Conservation (phyloP, 768 basidiomycete species). For the Russula dissimulans region DNA sequence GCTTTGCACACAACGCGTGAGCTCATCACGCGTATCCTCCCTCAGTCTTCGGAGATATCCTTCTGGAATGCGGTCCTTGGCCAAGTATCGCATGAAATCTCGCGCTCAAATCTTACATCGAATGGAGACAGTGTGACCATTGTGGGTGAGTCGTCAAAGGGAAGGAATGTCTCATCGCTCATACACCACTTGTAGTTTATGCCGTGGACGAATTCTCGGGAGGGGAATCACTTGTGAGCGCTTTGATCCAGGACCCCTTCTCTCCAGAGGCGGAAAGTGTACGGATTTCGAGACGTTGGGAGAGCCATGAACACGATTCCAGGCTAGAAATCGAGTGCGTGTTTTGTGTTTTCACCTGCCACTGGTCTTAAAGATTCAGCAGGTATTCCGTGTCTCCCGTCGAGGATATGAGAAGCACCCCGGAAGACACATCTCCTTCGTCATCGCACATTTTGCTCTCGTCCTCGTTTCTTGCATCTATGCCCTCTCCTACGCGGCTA, state of each 20-base stretch:
- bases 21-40: conserved; percentile 9
- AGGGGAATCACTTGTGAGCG: conserved; percentile 52
- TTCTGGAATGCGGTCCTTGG: conserved; percentile 15
- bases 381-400: background rate
- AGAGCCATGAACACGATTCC: conserved; percentile 4
- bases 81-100: conserved; percentile 8
- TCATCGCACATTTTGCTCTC: background rate
- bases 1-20: conserved; percentile 11
- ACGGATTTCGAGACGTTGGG: conserved; percentile 44
- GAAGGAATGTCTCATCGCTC: background rate
- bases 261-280: conserved; percentile 40
- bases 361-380: background rate
- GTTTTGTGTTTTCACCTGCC: background rate
- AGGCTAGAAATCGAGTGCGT: conserved; percentile 18
- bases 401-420: background rate
- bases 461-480: conserved; percentile 14
- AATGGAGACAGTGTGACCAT: background rate
- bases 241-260: conserved; percentile 65
- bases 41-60: conserved; percentile 4
- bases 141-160: conserved; percentile 7
- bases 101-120: background rate
- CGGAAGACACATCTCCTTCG: background rate
- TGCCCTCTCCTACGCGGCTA: conserved; percentile 19
- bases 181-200: conserved; percentile 36
- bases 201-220: conserved; percentile 46